Conservation (phyloP, 1,139 yeast species). For the Yamadazyma diospyri region DNA sequence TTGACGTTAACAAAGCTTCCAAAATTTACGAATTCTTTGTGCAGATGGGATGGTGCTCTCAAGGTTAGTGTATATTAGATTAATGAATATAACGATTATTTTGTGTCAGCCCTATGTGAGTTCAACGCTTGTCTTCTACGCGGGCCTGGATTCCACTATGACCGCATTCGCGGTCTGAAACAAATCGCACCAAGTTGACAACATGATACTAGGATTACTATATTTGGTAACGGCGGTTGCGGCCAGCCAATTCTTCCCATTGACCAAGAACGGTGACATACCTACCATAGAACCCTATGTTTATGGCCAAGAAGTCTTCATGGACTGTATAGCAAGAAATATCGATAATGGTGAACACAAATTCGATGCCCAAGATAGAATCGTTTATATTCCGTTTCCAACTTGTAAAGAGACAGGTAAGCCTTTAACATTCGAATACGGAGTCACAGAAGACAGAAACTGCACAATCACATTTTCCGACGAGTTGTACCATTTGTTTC, state of each 20-base stretch:
- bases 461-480: constrained; percentile 68
- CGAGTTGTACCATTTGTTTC: constrained; percentile 68
- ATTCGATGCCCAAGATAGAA: constrained; percentile 56
- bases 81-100: constrained; percentile 6
- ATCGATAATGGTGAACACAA: constrained; percentile 76
- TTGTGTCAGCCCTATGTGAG: too few relatives aligned
- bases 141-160: too few relatives aligned
- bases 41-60: constrained; percentile 79
- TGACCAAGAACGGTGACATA: constrained; percentile 24
- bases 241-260: constrained; percentile 15
- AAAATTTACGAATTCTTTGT: constrained; percentile 90
- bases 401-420: constrained; percentile 61
- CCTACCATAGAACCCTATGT: constrained; percentile 40
- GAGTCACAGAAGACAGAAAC: constrained; percentile 48
- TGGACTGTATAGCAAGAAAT: constrained; percentile 64
- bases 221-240: background rate
- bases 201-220: background rate
- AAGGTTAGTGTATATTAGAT: constrained; percentile 23
- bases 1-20: constrained; percentile 83
- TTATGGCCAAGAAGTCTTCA: constrained; percentile 42
- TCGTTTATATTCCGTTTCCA: constrained; percentile 59
- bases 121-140: too few relatives aligned
- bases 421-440: constrained; percentile 54
- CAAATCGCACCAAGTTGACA: background rate
- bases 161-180: too few relatives aligned